phyloP scores from a whole-genome alignment of 371 early-diverging fungal genomes.

The Rhizopus delemar region DNA sequence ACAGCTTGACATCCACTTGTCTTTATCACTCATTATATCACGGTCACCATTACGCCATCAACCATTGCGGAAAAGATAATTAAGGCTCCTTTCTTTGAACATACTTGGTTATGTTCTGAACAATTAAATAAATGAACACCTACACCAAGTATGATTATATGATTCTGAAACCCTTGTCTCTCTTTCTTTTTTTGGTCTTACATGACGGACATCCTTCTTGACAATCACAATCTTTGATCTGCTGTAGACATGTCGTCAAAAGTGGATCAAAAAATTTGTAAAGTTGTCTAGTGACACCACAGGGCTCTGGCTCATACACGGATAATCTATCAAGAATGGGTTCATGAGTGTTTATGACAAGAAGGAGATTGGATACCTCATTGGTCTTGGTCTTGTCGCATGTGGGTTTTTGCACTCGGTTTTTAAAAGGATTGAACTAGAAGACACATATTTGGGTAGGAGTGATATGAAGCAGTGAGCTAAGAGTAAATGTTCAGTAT shows the following conservation, averaged over 20 bases:
- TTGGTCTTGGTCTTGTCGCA: slow-evolving; percentile 42
- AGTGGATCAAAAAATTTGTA: slow-evolving; percentile 40
- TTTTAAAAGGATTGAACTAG: slow-evolving; percentile 26
- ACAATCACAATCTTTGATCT: slow-evolving; percentile 39
- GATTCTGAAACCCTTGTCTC: no score
- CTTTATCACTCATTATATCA: no score
- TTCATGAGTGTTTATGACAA: not conserved
- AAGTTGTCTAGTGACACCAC: slow-evolving; percentile 34
- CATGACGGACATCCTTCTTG: slow-evolving; percentile 47
- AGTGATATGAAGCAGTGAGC: slow-evolving; percentile 45
- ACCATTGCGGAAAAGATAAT: slow-evolving; percentile 28
- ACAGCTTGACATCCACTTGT: no score
- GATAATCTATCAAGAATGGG: slow-evolving; percentile 21
- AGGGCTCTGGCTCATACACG: slow-evolving; percentile 48
- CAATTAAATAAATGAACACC: slow-evolving; percentile 44
- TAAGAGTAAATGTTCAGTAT: slow-evolving; percentile 6
- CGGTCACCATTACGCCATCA: not conserved
- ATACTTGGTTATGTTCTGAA: slow-evolving; percentile 44
- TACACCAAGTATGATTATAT: slow-evolving; percentile 3
- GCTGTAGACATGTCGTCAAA: slow-evolving; percentile 24
- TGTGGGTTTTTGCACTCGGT: slow-evolving; percentile 56
- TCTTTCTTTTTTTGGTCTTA: slow-evolving; percentile 13
- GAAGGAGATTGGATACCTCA: slow-evolving; percentile 16
- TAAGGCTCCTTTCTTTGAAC: slow-evolving; percentile 44
- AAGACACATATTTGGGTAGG: slow-evolving; percentile 33